Percentiles rank a stretch among this genome's conserved stretches.
phyloP scores from a whole-genome alignment of 1,284 basidiomycete genomes.

The Ustilago tritici region DNA sequence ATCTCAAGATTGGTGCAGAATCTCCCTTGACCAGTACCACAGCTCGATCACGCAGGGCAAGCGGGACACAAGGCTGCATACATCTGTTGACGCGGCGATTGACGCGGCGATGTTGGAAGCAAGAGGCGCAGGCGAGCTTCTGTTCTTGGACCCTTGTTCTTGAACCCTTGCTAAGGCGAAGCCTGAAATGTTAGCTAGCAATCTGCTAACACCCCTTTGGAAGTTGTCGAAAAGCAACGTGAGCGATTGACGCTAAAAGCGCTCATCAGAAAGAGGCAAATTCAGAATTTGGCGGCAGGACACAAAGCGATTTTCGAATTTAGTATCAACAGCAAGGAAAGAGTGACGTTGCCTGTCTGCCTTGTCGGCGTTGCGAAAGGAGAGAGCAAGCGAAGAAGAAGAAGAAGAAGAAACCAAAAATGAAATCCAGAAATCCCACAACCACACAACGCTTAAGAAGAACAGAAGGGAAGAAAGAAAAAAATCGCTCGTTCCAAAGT shows the following conservation, averaged over 20 bases:
- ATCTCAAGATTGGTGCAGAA: no score
- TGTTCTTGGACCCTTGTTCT: conserved; percentile 1
- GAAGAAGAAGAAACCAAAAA: conserved; percentile 2
- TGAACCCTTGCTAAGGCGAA: not conserved
- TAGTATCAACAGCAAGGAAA: not conserved
- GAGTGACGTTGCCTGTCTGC: not conserved
- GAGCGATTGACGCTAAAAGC: conserved; percentile 8
- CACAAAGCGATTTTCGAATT: conserved; percentile 3
- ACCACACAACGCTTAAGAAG: not conserved
- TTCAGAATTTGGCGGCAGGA: conserved; percentile 7
- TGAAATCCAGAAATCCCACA: not conserved
- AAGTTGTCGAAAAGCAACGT: not conserved
- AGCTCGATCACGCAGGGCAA: no score
- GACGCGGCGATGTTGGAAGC: conserved; percentile 1
- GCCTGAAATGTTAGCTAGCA: not conserved
- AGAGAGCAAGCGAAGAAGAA: conserved; percentile 3
- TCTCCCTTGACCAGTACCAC: no score
- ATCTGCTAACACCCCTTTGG: not conserved
- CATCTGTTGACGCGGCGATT: conserved; percentile 4
- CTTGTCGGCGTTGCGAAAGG: not conserved
- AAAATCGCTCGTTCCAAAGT: conserved; percentile 8
- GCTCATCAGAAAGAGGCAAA: not conserved
- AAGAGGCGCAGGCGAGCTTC: conserved; percentile 4
- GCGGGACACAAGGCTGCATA: not conserved
- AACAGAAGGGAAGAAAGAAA: conserved; percentile 2